These are phyloP conservation scores for Fusarium sp. DNA, from an alignment of 2,329 filamentous ascomycete genomes.

Conservation along the genomic window DNA sequence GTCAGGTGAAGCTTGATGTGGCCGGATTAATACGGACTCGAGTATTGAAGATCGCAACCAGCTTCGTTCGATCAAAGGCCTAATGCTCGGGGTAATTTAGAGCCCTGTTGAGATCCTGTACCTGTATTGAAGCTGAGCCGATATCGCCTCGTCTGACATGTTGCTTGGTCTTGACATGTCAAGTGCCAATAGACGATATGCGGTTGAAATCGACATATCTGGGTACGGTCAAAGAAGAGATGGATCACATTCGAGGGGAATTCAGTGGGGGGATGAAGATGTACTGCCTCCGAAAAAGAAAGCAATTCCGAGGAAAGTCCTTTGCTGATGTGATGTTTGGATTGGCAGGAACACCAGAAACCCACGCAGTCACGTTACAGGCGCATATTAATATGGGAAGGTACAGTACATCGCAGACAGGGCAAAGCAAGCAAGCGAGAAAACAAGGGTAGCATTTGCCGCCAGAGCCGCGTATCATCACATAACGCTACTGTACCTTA, in stretches of 20 bases:
- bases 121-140: background rate
- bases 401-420: background rate
- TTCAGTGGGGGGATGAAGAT: constrained; percentile 6
- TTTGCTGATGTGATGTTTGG: background rate
- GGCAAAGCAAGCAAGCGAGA: background rate
- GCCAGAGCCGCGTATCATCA: constrained; percentile 40
- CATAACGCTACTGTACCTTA: constrained; percentile 11
- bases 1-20: constrained; percentile 4
- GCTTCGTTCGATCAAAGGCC: constrained; percentile 2
- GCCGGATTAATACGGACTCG: constrained; percentile 1
- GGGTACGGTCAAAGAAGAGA: background rate
- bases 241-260: constrained; percentile 18
- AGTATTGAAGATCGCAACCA: background rate
- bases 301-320: constrained; percentile 32
- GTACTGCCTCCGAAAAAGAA: constrained; percentile 12
- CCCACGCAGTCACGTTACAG: constrained; percentile 9
- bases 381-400: constrained; percentile 5
- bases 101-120: constrained; percentile 1
- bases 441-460: constrained; percentile 31
- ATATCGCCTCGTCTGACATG: constrained; percentile 16
- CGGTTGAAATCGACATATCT: constrained; percentile 20
- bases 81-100: background rate
- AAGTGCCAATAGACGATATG: constrained; percentile 2
- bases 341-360: constrained; percentile 20
- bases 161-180: constrained; percentile 5